These are phyloP conservation scores for Usnea hakonensis DNA, from an alignment of 495 filamentous ascomycete genomes.

Conservation along the genomic window DNA sequence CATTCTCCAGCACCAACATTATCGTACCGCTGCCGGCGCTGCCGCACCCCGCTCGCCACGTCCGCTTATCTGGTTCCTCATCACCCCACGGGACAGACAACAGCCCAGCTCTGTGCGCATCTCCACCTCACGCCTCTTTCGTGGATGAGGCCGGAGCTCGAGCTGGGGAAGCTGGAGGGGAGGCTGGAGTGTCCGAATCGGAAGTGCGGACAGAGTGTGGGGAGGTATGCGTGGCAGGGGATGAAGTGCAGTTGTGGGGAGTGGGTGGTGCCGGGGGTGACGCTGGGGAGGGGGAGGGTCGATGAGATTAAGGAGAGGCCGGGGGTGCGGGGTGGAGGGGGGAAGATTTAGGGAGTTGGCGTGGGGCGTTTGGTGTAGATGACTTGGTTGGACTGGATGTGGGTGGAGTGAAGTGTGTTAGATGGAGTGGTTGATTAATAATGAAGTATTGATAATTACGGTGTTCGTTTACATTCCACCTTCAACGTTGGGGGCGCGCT, in stretches of 20 bases:
- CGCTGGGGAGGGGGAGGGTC: constrained; percentile 68
- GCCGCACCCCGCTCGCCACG: constrained; percentile 52
- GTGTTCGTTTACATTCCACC: neutral
- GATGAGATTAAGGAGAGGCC: constrained; percentile 54
- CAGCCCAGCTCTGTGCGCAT: constrained; percentile 55
- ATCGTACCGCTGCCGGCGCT: constrained; percentile 20
- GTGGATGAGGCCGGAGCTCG: constrained; percentile 84
- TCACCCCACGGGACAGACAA: constrained; percentile 19
- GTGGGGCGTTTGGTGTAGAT: neutral
- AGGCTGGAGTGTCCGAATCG: constrained; percentile 71
- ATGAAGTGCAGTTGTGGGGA: constrained; percentile 84
- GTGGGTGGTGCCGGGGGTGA: constrained; percentile 89
- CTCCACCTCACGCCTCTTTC: constrained; percentile 82
- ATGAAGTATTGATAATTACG: neutral
- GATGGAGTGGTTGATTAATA: neutral
- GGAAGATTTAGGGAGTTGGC: constrained; percentile 3
- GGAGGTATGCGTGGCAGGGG: constrained; percentile 93
- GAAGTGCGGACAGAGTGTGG: constrained; percentile 71
- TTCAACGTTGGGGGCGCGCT: neutral
- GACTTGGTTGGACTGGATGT: neutral
- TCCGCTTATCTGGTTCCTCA: constrained; percentile 55
- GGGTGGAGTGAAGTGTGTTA: neutral
- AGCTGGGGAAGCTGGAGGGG: constrained; percentile 68
- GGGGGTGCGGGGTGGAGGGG: neutral
- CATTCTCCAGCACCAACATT: neutral